Base-by-base conservation (phyloP, 2,329 filamentous ascomycete species). In the Fusarium fracticaudum region DNA sequence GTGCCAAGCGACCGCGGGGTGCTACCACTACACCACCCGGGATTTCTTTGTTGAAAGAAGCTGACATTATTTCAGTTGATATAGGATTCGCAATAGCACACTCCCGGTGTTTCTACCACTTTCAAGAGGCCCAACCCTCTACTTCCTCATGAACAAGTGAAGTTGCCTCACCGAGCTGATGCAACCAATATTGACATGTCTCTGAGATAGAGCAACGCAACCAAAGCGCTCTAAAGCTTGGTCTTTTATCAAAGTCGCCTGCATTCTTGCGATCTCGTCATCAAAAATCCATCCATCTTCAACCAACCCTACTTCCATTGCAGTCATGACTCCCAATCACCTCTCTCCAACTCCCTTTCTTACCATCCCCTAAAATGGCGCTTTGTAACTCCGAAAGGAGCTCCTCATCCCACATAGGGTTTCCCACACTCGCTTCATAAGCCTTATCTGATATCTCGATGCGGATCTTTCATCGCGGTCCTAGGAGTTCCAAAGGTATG, bases 21-120 rank as follows among this genome's bases (percentile, higher is more conserved):
- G 41, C 13, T 24, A 24, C 14, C 40, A 17, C 15, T 43, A 43
- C 41, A 24, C 14, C 9, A 38, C 37, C 2, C 10, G 14, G 33
- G 7, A 35, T 17, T 35, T 35, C 33, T 35, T 17, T 35, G 1
- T 35, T 35, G 14, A 35, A 35, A 17, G 14, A 1, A 17, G 14
- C 15, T 24, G 0, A 1, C 15, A 24, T 43, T 43, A 11, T 11
- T 15, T 0, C 9, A 24, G 9, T 1, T 24, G 1, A 43, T 43
- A 43, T 24, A 17, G 9, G 0, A 15, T 2, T 43, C 0, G 6
- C 6, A 43, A 0, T 0, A 15, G 9, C n/a, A 17, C 6, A 41
- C 41, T 15, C 2, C 8, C 6, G 0, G 17, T 14, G 9, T 15
- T 29, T 22, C 26, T 29, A 1, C 4, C 45, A 22, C 10, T 17